These are phyloP conservation scores for Oryza meridionalis DNA, from an alignment of 176 grass and related monocot genomes.

Conservation along the genomic window DNA sequence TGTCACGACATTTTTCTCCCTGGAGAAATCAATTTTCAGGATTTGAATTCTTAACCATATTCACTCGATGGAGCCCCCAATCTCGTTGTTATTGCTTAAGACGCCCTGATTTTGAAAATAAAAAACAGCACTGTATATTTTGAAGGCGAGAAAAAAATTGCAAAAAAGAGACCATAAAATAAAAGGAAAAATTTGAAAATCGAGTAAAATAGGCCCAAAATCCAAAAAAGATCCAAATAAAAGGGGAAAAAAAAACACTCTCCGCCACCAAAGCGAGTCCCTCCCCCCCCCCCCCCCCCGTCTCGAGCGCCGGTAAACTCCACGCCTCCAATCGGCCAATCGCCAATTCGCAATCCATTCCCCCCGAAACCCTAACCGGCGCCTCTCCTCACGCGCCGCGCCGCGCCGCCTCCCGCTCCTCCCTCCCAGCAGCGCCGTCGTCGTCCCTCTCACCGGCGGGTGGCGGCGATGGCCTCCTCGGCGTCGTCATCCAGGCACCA, in stretches of 20 bases:
- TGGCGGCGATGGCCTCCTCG: slow-evolving; percentile 44
- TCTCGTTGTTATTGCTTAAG: too few species aligned
- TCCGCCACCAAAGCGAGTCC: background rate
- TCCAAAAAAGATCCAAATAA: background rate
- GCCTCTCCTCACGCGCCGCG: background rate
- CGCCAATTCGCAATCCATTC: slow-evolving; percentile 34
- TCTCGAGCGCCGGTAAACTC: slow-evolving; percentile 21
- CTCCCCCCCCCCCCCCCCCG: too few species aligned
- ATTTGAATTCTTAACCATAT: too few species aligned
- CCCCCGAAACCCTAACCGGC: slow-evolving; percentile 31
- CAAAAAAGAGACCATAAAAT: background rate
- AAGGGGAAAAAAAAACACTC: background rate
- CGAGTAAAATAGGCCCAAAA: background rate
- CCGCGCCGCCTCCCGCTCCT: background rate
- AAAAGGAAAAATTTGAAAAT: background rate
- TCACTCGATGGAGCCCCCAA: too few species aligned
- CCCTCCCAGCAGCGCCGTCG: background rate
- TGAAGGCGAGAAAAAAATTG: too few species aligned
- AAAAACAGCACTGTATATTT: too few species aligned
- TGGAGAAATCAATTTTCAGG: too few species aligned
- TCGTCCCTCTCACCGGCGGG: background rate
- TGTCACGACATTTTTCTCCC: too few species aligned
- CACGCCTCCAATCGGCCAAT: background rate
- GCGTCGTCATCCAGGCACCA: slow-evolving; percentile 47
- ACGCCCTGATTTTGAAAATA: too few species aligned